phyloP scores from a whole-genome alignment of 306 rosid genomes.

The Pyrus betulifolia region DNA sequence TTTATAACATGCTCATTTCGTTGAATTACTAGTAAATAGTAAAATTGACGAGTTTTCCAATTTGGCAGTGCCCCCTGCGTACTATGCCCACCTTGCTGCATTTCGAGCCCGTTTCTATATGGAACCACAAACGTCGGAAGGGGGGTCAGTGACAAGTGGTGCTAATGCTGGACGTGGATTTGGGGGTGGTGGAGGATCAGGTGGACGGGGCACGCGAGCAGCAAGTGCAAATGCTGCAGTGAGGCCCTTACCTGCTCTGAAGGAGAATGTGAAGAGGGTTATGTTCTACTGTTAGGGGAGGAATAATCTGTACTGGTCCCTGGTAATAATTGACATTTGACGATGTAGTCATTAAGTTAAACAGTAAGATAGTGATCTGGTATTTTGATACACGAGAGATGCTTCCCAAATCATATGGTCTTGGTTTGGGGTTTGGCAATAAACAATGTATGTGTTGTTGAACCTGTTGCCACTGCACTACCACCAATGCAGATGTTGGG shows the following conservation, averaged over 20 bases:
- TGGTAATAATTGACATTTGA: neutral
- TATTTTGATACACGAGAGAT: neutral
- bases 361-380: no score
- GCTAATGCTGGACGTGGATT: neutral
- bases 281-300: slow-evolving; percentile 59
- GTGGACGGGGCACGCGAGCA: slow-evolving; percentile 22
- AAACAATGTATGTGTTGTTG: neutral
- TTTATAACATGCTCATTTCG: neutral
- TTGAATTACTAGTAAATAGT: neutral
- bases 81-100: slow-evolving; percentile 75
- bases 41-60: neutral
- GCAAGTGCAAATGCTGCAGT: slow-evolving; percentile 29
- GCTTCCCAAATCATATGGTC: neutral
- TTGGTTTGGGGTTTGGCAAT: neutral
- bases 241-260: slow-evolving; percentile 63
- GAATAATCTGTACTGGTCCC: neutral
- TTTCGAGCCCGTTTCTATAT: slow-evolving; percentile 76
- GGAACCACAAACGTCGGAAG: slow-evolving; percentile 36
- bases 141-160: slow-evolving; percentile 1
- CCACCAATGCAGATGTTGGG: neutral
- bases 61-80: slow-evolving; percentile 62
- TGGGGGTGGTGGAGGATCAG: slow-evolving; percentile 1
- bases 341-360: no score
- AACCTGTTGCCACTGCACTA: neutral
- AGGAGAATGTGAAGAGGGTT: slow-evolving; percentile 67